Evolutionary conservation across 2,329 filamentous ascomycete genomes (phyloP).

Genomic region (Fusarium avenaceum): DNA sequence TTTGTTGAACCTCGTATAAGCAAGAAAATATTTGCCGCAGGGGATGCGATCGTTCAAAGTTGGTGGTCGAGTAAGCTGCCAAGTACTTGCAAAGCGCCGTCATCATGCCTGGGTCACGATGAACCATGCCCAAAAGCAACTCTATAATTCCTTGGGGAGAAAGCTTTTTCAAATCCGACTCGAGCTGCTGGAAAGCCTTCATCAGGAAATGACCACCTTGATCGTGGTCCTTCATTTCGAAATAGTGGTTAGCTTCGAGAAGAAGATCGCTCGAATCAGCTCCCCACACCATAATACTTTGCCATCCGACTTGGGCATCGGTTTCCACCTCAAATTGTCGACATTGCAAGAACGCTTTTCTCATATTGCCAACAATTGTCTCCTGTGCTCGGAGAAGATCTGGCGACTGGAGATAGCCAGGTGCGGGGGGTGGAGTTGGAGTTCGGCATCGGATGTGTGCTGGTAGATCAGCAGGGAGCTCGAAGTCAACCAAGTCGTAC

Average conservation of each 20-base stretch:
- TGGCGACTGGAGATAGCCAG: slow-evolving; percentile 58
- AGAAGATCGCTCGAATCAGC: slow-evolving; percentile 60
- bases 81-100: slow-evolving; percentile 62
- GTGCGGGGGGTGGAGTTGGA: slow-evolving; percentile 59
- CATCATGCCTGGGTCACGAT: slow-evolving; percentile 60
- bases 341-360: slow-evolving; percentile 61
- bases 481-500: slow-evolving; percentile 64
- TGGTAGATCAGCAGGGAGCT: slow-evolving; percentile 58
- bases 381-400: slow-evolving; percentile 61
- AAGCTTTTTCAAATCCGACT: slow-evolving; percentile 59
- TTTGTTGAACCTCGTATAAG: slow-evolving; percentile 61
- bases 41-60: slow-evolving; percentile 59
- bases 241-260: slow-evolving; percentile 60
- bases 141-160: slow-evolving; percentile 61
- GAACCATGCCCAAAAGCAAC: slow-evolving; percentile 59
- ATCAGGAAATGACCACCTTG: slow-evolving; percentile 58
- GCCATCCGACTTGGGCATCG: slow-evolving; percentile 57
- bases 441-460: slow-evolving; percentile 61
- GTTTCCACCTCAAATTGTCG: slow-evolving; percentile 59
- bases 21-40: slow-evolving; percentile 60
- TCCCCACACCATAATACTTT: slow-evolving; percentile 60
- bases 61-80: slow-evolving; percentile 59
- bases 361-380: slow-evolving; percentile 59
- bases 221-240: slow-evolving; percentile 58
- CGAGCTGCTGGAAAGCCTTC: slow-evolving; percentile 60